Evolutionary conservation across 805 yeast species (phyloP), one percentile per base, ranked within the genome.

Genomic region (Vanderwaltozyma tropicalis): DNA sequence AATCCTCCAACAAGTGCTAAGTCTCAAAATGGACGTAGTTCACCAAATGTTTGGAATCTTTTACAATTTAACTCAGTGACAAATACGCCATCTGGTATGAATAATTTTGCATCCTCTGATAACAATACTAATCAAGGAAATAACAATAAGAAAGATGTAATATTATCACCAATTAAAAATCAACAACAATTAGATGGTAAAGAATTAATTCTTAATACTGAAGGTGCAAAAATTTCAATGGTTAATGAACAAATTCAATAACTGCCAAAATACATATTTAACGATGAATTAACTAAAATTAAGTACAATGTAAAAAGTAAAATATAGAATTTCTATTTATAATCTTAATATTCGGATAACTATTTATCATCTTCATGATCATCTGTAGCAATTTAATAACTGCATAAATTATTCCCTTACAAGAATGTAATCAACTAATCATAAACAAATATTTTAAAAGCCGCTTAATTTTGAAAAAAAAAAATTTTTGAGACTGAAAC

Each of bases 1-100:
- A 31, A 31, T 20, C 22, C 39, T 2, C 30, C 24, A 24, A 32
- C 17, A 2, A 32, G 29, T 14, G 28, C 16, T 5, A 29, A 17
- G n/a, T 19, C 20, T 9, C 20, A 16, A 18, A 33, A 28, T 13
- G 34, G 21, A 10, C 30, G 20, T 36, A 58, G 63, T 22, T 83
- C 95, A 1, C 96, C 96, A 1, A 95, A 95, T 14, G 73, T 88
- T 41, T 86, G 96, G 96, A 84, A 82, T 54, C 78, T 83, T 62
- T 84, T 87, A 51, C 95, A 87, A 50, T 78, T 88, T 40, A 66
- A 73, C 31, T 71, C 77, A 4, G 57, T 52, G 2, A 57, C 53
- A 31, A 59, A 57, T 33, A 58, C 63, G 3, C 62, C 63, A 10
- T 22, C 20, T 8, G 25, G 13, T 13, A 6, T 31, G 13, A 20